Percentiles rank a stretch among this genome's conserved stretches.
phyloP scores from a whole-genome alignment of 352 stramenopile genomes.

The Phytophthora kernoviae region DNA sequence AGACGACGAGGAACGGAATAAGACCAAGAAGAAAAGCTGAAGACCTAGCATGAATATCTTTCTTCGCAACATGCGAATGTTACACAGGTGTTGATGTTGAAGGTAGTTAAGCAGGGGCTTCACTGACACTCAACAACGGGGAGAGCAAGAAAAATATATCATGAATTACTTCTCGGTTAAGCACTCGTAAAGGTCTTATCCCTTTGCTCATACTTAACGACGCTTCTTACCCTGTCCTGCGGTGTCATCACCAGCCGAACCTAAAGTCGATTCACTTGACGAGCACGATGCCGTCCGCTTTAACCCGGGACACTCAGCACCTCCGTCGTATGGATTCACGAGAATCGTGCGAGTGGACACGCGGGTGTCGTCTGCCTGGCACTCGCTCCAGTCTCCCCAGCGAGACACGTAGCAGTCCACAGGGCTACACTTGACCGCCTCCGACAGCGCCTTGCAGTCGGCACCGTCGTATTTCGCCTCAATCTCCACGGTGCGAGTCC shows the following conservation, averaged over 20 bases:
- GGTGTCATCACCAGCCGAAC: slow-evolving; percentile 3
- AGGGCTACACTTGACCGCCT: slow-evolving; percentile 29
- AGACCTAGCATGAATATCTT: too few relatives aligned
- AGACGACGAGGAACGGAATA: slow-evolving; percentile 10
- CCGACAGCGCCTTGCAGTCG: slow-evolving; percentile 19
- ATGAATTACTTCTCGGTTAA: too few relatives aligned
- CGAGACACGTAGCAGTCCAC: slow-evolving; percentile 41
- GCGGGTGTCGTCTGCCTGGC: slow-evolving; percentile 27
- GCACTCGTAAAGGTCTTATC: too few relatives aligned
- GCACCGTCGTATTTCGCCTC: slow-evolving; percentile 29
- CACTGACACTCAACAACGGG: too few relatives aligned
- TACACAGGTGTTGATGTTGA: too few relatives aligned
- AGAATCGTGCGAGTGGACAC: slow-evolving; percentile 42
- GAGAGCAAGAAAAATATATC: too few relatives aligned
- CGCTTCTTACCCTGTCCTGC: not conserved
- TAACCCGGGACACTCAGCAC: slow-evolving; percentile 43
- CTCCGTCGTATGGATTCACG: slow-evolving; percentile 39
- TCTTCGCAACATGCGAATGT: too few relatives aligned
- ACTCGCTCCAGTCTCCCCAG: slow-evolving; percentile 36
- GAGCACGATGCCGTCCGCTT: slow-evolving; percentile 12
- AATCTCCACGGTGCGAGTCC: slow-evolving; percentile 22
- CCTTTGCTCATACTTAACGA: not conserved
- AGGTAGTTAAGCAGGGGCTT: too few relatives aligned
- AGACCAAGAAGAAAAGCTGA: slow-evolving; percentile 11
- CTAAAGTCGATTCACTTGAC: slow-evolving; percentile 11